Conservation (phyloP, 805 yeast genomes). For the Zygoascus ofunaensis region DNA sequence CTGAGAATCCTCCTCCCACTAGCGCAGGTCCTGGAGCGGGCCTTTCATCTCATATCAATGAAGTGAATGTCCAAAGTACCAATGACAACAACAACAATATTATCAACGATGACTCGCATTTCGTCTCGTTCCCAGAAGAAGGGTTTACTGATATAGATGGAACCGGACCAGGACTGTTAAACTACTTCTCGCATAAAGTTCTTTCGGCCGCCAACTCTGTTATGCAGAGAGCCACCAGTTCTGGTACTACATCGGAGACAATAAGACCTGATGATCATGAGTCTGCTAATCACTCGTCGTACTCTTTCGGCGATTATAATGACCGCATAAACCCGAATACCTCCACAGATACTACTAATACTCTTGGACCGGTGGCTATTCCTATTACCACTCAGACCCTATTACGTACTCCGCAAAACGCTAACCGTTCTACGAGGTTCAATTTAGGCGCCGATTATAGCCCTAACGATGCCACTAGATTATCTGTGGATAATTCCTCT, state of each 20-base stretch:
- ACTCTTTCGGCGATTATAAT: too few relatives aligned
- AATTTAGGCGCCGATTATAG: not conserved
- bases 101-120: not conserved
- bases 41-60: too few relatives aligned
- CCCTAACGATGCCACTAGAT: not conserved
- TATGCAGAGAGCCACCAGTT: conserved; percentile 16
- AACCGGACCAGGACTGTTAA: conserved; percentile 15
- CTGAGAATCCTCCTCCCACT: not conserved
- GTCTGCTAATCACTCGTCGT: too few relatives aligned
- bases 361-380: not conserved
- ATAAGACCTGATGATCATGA: not conserved
- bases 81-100: too few relatives aligned
- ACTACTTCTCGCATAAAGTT: conserved; percentile 17
- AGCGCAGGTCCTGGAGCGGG: too few relatives aligned
- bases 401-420: too few relatives aligned
- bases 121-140: conserved; percentile 19
- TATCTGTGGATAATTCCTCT: not conserved
- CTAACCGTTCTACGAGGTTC: not conserved
- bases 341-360: not conserved
- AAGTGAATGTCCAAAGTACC: too few relatives aligned
- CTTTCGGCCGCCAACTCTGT: conserved; percentile 19
- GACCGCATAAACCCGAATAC: too few relatives aligned
- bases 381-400: not conserved
- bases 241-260: not conserved
- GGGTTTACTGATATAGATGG: conserved; percentile 13